Evolutionary conservation across 768 basidiomycete genomes (phyloP).

Genomic region (Hericium coralloides): DNA sequence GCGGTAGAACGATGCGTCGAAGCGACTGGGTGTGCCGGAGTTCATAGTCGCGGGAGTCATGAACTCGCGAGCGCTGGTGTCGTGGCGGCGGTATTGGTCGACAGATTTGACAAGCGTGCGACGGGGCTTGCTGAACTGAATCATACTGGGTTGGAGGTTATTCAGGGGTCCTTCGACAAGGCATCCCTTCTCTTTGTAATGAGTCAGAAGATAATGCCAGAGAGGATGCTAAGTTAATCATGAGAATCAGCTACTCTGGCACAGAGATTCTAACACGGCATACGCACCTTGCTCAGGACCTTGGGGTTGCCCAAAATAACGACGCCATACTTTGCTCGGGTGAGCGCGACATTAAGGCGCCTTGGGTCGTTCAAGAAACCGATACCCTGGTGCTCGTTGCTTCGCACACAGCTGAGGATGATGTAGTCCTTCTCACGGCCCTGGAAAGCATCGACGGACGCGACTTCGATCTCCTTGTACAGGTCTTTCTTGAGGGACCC

Average conservation of each 20-base stretch:
- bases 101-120: constrained; percentile 82
- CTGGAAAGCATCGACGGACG: constrained; percentile 98
- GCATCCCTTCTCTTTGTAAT: constrained; percentile 93
- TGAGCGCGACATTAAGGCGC: constrained; percentile 92
- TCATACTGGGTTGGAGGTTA: constrained; percentile 97
- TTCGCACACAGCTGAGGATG: constrained; percentile 93
- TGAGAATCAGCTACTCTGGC: constrained; percentile 8
- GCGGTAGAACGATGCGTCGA: constrained; percentile 92
- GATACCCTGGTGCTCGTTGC: constrained; percentile 99
- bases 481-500: constrained; percentile 98
- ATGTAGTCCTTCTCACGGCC: constrained; percentile 99
- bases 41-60: constrained; percentile 26
- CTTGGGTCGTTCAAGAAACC: constrained; percentile 98
- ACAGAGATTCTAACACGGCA: neutral
- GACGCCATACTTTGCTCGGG: constrained; percentile 95
- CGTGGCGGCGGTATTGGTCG: constrained; percentile 90
- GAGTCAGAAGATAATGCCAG: constrained; percentile 96
- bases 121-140: constrained; percentile 97
- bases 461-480: constrained; percentile 99
- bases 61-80: constrained; percentile 84
- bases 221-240: constrained; percentile 70
- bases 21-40: constrained; percentile 88
- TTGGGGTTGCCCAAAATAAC: constrained; percentile 99
- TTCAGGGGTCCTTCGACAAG: constrained; percentile 95
- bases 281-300: constrained; percentile 89